A percentile compares a stretch with the other conserved stretches of the same genome.
phyloP scores from a whole-genome alignment of 2,329 filamentous ascomycete genomes.

The Didymella pomorum region DNA sequence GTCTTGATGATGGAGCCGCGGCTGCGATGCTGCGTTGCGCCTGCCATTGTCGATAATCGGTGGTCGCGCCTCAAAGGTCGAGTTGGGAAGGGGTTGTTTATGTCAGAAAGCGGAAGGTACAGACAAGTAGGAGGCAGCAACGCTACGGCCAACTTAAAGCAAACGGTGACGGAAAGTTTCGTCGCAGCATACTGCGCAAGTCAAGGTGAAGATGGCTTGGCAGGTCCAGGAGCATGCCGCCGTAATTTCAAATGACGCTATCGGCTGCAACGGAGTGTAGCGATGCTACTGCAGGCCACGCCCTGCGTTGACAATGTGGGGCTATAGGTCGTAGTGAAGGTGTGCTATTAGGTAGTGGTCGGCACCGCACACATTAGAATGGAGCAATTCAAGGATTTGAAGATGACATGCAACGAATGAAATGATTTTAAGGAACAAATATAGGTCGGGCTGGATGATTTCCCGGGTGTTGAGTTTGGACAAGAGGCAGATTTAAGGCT shows the following conservation, averaged over 20 bases:
- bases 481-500: too few species aligned
- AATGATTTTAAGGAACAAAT: background rate
- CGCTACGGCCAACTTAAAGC: conserved; percentile 1
- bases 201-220: background rate
- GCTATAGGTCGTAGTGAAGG: background rate
- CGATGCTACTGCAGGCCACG: background rate
- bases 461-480: too few species aligned
- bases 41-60: background rate
- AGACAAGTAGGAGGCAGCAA: background rate
- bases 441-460: too few species aligned
- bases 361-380: background rate
- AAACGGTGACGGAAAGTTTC: conserved; percentile 4
- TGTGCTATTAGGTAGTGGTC: background rate
- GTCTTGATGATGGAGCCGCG: background rate
- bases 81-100: background rate
- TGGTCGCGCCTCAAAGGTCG: background rate
- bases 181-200: background rate
- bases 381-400: background rate
- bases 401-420: background rate
- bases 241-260: background rate
- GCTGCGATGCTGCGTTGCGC: conserved; percentile 1
- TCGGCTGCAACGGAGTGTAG: background rate
- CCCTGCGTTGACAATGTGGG: background rate
- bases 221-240: too few species aligned
- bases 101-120: background rate